Evolutionary conservation across 208 protist species (phyloP).

Genomic region (Trichomonas tenax): DNA sequence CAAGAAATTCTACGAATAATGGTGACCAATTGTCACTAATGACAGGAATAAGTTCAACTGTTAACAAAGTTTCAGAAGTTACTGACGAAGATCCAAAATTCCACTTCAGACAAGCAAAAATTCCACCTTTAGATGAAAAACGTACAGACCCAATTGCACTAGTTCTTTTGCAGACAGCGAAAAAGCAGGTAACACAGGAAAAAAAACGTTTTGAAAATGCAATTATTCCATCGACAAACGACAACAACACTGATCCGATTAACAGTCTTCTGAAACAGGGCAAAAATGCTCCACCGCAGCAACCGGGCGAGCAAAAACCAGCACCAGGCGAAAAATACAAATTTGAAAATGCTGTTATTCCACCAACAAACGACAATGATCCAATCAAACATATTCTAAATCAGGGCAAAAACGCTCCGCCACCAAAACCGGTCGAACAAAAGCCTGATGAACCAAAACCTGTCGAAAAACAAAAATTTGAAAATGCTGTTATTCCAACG

Average conservation of each 20-base stretch:
- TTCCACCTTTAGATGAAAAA: not conserved
- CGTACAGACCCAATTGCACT: not conserved
- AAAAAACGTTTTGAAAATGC: not conserved
- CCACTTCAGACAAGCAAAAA: not conserved
- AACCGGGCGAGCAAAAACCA: no score
- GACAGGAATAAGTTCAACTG: not conserved
- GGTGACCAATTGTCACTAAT: not conserved
- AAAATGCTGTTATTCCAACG: not conserved
- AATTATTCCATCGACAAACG: not conserved
- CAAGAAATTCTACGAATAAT: not conserved
- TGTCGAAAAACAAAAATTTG: not conserved
- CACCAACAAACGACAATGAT: not conserved
- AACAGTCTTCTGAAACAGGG: no score
- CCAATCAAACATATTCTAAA: not conserved
- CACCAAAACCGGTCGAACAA: not conserved
- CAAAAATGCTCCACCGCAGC: no score
- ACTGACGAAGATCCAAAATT: not conserved
- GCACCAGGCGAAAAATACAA: no score
- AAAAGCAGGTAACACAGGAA: not conserved
- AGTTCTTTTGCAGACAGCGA: not conserved
- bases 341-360: not conserved
- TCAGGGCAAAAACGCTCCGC: not conserved
- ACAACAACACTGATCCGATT: no score
- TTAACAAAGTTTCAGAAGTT: not conserved
- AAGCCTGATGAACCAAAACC: not conserved